A percentile compares a stretch with the other conserved stretches of the same genome.
Evolutionary conservation across 176 grass and related monocot species (phyloP).

Genomic region (Oryza glaberrima): DNA sequence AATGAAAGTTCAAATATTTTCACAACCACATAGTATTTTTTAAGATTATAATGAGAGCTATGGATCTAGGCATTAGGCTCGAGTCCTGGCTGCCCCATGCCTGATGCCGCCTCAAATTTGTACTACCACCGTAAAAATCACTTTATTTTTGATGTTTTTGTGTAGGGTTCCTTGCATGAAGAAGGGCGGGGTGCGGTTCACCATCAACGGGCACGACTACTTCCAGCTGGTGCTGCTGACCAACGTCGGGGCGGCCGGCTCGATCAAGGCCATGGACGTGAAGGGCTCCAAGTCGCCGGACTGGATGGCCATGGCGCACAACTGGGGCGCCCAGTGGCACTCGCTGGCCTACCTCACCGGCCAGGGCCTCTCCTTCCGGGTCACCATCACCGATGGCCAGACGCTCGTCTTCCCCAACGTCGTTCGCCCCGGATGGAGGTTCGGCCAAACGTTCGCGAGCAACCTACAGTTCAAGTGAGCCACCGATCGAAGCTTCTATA

Average conservation of each 20-base stretch:
- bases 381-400: conserved; percentile 55
- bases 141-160: neutral
- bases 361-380: conserved; percentile 48
- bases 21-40: no score
- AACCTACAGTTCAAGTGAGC: conserved; percentile 49
- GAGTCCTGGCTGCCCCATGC: no score
- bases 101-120: no score
- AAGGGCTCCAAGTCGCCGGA: conserved; percentile 16
- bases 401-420: conserved; percentile 43
- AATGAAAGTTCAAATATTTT: no score
- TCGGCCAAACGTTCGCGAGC: conserved; percentile 56
- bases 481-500: neutral
- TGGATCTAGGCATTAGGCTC: no score
- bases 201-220: conserved; percentile 49
- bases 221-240: conserved; percentile 50
- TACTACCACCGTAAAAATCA: neutral
- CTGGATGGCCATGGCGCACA: conserved; percentile 63
- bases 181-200: conserved; percentile 49
- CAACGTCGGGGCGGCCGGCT: conserved; percentile 49
- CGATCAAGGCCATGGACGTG: conserved; percentile 49
- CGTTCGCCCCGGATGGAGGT: conserved; percentile 45
- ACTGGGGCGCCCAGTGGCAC: conserved; percentile 75
- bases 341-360: conserved; percentile 45
- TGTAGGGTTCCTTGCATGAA: conserved; percentile 32
- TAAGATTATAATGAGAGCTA: no score